These are phyloP conservation scores for Symbiodinium natans DNA, from an alignment of 73 alveolate species.

Conservation along the genomic window DNA sequence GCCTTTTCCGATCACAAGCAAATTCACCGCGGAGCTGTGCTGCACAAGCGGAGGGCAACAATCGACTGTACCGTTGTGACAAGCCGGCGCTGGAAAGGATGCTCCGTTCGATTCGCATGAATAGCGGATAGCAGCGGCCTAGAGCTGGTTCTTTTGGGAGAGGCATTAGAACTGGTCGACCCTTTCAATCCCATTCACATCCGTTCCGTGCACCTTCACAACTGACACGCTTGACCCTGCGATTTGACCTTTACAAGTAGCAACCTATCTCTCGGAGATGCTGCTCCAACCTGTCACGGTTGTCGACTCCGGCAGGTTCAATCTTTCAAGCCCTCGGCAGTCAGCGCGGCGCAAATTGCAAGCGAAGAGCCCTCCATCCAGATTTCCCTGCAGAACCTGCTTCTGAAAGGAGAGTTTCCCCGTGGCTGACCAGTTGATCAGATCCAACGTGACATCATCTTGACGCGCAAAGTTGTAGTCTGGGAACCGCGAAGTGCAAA, in stretches of 20 bases:
- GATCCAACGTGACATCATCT: neutral
- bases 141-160: neutral
- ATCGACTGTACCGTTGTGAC: neutral
- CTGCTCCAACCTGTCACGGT: neutral
- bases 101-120: neutral
- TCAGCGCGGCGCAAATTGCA: neutral
- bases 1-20: no score
- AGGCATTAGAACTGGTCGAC: neutral
- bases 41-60: no score
- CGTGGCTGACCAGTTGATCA: neutral
- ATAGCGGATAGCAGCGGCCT: neutral
- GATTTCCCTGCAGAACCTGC: neutral
- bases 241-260: neutral
- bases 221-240: neutral
- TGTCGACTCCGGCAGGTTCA: neutral
- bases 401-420: neutral
- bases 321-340: neutral
- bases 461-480: neutral
- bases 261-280: neutral
- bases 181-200: no score
- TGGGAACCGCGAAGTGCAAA: neutral
- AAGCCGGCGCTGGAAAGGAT: neutral
- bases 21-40: no score
- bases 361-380: neutral
- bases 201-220: neutral